Evolutionary conservation across 495 filamentous ascomycete species (phyloP).

Genomic region (Trichoderma orchidacearum): DNA sequence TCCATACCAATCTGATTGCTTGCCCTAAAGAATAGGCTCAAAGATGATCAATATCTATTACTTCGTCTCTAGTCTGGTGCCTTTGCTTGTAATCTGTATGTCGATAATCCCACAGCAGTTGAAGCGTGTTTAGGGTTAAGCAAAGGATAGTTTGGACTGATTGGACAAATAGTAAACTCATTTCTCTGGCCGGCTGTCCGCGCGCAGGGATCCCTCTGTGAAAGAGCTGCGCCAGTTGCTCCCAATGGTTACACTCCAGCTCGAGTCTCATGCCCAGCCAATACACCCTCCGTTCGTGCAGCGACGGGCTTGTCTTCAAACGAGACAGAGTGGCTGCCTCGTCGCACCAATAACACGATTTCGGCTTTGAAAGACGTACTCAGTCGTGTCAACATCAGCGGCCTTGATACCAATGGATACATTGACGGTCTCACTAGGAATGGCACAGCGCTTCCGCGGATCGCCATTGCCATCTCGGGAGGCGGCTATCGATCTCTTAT

Average conservation of each 20-base stretch:
- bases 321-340: conserved; percentile 51
- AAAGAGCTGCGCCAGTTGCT: conserved; percentile 1
- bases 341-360: conserved; percentile 41
- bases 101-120: no score
- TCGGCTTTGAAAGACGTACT: conserved; percentile 60
- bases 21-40: no score
- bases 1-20: no score
- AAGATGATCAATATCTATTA: no score
- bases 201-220: not conserved
- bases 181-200: not conserved
- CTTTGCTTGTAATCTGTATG: no score
- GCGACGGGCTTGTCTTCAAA: conserved; percentile 47
- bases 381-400: conserved; percentile 54
- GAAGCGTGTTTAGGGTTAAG: no score
- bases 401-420: conserved; percentile 62
- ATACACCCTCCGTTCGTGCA: conserved; percentile 30
- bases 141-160: no score
- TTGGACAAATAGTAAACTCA: not conserved
- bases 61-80: no score
- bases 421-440: conserved; percentile 33
- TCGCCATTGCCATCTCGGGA: conserved; percentile 50
- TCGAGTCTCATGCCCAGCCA: conserved; percentile 33
- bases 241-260: conserved; percentile 39
- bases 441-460: conserved; percentile 42
- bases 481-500: conserved; percentile 78